Evolutionary conservation across 805 yeast genomes (phyloP), one percentile per base, ranked within the genome.

Genomic region (Starmerella riodocensis): DNA sequence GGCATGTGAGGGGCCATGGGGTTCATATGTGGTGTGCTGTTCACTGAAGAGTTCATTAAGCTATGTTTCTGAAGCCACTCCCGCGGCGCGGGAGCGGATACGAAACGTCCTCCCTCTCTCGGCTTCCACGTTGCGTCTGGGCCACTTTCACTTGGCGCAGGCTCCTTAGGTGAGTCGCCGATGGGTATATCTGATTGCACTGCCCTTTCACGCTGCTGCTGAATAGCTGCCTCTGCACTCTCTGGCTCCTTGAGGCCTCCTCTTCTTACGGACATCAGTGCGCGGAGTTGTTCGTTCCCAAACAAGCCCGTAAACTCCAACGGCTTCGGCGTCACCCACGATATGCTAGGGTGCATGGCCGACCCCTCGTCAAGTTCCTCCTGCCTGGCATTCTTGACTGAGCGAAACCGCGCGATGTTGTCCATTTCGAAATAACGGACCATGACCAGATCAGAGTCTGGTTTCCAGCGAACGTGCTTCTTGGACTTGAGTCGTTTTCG

Each of bases 391-490:
- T 48, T 37, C 47, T 40, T 23, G 39, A 53, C 36, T 19, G 54
- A 41, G 36, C 47, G 44, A 36, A 46, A 39, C 13, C 37, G 43
- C n/a, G 51, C 44, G 21, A 40, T 40, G 18, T 43, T 48, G 5
- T 46, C 49, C 26, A 49, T 41, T 29, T 57, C 60, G 38, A 55
- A 59, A 29, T 34, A 46, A 22, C 54, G 43, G 14, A 59, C 58
- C 20, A 43, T 37, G 9, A 56, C 61, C 1, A 59, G 51, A 17
- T 55, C 56, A 12, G 34, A 28, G 23, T 56, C 63, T 19, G 48
- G 33, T 28, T 48, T 47, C 64, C 64, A 59, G 12, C 45, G 41
- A 1, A 59, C 63, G 5, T 50, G 29, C 40, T 59, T 59, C 14
- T 20, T 13, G 8, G 19, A 11, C 26, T 39, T 36, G 3, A 37